phyloP scores from a whole-genome alignment of 1,284 basidiomycete species.

The Ganoderma sp. region DNA sequence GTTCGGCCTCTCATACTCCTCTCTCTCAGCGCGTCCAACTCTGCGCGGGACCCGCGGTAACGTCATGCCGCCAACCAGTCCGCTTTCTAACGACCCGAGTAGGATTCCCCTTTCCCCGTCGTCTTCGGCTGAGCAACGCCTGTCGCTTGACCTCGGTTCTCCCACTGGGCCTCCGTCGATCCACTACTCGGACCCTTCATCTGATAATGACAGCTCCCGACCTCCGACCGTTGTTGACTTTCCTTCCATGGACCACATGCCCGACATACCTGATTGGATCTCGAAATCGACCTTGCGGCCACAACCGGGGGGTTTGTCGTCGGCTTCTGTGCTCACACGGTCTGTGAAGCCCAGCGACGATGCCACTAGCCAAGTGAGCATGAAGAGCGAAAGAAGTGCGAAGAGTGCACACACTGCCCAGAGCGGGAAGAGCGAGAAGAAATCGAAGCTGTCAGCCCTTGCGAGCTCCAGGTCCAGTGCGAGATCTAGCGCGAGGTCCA shows the following conservation, averaged over 20 bases:
- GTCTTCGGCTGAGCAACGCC: conserved; percentile 71
- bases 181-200: conserved; percentile 45
- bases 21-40: conserved; percentile 20
- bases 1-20: background rate
- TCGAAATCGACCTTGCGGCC: conserved; percentile 51
- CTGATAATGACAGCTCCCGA: conserved; percentile 43
- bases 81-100: conserved; percentile 55
- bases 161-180: conserved; percentile 54
- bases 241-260: conserved; percentile 55
- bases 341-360: conserved; percentile 26
- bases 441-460: conserved; percentile 67
- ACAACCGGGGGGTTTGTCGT: conserved; percentile 28
- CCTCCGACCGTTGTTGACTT: conserved; percentile 46
- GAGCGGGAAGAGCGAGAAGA: conserved; percentile 39
- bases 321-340: conserved; percentile 31
- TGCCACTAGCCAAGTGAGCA: conserved; percentile 37
- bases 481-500: conserved; percentile 31
- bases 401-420: conserved; percentile 38
- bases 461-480: conserved; percentile 58
- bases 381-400: conserved; percentile 36
- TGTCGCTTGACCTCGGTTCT: conserved; percentile 64
- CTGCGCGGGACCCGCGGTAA: background rate
- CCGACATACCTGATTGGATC: conserved; percentile 60
- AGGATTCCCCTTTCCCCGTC: conserved; percentile 67
- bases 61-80: background rate